Evolutionary conservation across 768 basidiomycete species (phyloP).

Genomic region (Suillus subalutaceus): DNA sequence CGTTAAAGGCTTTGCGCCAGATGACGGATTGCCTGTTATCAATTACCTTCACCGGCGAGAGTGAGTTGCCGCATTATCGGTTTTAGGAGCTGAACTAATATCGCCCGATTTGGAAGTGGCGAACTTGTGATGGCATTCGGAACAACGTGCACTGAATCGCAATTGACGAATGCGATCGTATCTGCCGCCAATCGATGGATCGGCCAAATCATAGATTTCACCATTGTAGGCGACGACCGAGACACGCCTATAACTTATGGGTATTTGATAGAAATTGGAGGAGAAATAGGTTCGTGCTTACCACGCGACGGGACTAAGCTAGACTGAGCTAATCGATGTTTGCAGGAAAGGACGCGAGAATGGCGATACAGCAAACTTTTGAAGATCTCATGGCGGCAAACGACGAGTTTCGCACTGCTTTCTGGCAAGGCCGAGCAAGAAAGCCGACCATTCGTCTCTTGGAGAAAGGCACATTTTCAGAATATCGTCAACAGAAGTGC

Average conservation of each 20-base stretch:
- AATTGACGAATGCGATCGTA: constrained; percentile 1
- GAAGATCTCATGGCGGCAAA: neutral
- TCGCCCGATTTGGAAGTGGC: constrained; percentile 9
- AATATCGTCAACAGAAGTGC: constrained; percentile 13
- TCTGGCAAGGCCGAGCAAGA: constrained; percentile 2
- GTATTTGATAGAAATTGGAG: constrained; percentile 11
- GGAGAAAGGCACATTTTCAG: constrained; percentile 12
- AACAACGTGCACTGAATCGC: constrained; percentile 1
- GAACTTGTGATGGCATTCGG: constrained; percentile 9
- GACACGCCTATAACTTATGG: neutral
- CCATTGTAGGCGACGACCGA: constrained; percentile 9
- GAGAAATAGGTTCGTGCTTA: neutral
- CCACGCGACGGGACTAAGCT: neutral
- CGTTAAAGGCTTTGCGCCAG: constrained; percentile 15
- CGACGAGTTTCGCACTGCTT: neutral
- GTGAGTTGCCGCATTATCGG: neutral
- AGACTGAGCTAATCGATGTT: neutral
- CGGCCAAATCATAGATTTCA: constrained; percentile 12
- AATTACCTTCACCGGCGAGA: constrained; percentile 8
- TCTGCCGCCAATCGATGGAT: constrained; percentile 2
- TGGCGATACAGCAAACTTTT: neutral
- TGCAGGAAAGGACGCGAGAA: neutral
- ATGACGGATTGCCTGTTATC: constrained; percentile 14
- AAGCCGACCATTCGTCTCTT: constrained; percentile 15
- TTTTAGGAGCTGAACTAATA: neutral